Percentiles rank a stretch among this genome's conserved stretches.
These are phyloP conservation scores for Halenospora varia DNA, from an alignment of 495 filamentous ascomycete species.

Conservation along the genomic window DNA sequence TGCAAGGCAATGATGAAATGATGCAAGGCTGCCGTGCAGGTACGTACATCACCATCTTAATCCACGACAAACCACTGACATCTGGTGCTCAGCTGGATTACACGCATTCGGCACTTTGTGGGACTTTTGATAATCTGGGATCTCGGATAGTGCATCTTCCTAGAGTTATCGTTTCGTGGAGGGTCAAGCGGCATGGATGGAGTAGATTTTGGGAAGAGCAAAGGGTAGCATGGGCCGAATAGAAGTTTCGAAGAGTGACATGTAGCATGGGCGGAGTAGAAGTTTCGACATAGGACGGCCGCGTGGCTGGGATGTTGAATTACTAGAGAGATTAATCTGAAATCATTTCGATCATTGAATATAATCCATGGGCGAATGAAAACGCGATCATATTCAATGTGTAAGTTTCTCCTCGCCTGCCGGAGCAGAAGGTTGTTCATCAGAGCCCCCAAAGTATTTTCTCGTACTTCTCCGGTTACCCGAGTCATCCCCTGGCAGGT, in stretches of 20 bases:
- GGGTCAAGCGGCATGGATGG: constrained; percentile 8
- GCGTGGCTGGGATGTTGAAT: constrained; percentile 11
- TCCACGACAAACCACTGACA: constrained; percentile 15
- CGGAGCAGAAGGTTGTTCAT: too few relatives aligned
- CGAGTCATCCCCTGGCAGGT: too few relatives aligned
- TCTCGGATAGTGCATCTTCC: constrained; percentile 20
- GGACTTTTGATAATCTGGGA: constrained; percentile 34
- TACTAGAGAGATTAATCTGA: constrained; percentile 6
- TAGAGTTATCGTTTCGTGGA: constrained; percentile 6
- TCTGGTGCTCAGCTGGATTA: constrained; percentile 28
- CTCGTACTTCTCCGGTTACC: too few relatives aligned
- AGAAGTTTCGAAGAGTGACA: constrained; percentile 2
- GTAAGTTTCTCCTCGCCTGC: too few relatives aligned
- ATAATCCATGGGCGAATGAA: not conserved
- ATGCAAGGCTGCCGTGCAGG: constrained; percentile 38
- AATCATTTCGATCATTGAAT: not conserved
- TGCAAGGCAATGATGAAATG: constrained; percentile 43
- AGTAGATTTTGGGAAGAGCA: constrained; percentile 15
- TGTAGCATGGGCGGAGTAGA: constrained; percentile 11
- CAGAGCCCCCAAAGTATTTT: too few relatives aligned
- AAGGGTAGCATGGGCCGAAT: constrained; percentile 7
- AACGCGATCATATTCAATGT: too few relatives aligned
- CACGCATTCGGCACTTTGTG: constrained; percentile 42
- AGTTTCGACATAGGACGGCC: constrained; percentile 10
- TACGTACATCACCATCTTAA: constrained; percentile 24